These are phyloP conservation scores for Quercus cerris DNA, from an alignment of 306 rosid species.

Conservation along the genomic window DNA sequence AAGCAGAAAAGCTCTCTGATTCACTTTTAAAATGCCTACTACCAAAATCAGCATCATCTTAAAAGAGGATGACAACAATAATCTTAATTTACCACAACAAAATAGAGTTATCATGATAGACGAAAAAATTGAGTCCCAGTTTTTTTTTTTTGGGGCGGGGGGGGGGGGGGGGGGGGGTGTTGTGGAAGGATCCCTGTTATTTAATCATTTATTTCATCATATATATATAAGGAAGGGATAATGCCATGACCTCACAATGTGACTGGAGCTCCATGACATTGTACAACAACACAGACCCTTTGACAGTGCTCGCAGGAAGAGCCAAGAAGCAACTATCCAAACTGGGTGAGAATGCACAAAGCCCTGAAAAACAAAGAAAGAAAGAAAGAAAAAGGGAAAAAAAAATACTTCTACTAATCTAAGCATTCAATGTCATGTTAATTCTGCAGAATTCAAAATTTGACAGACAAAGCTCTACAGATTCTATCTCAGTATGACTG, in stretches of 20 bases:
- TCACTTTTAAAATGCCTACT: neutral
- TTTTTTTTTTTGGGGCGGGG: neutral
- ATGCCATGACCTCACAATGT: constrained; percentile 84
- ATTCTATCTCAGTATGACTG: neutral
- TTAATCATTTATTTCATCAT: constrained; percentile 5
- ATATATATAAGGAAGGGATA: constrained; percentile 16
- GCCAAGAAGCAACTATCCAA: constrained; percentile 86
- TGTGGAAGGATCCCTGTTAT: constrained; percentile 7
- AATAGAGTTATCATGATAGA: neutral
- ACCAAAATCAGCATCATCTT: neutral
- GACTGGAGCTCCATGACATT: constrained; percentile 76
- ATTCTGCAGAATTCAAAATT: constrained; percentile 1
- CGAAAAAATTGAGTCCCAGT: neutral
- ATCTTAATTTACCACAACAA: neutral
- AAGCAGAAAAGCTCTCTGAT: neutral
- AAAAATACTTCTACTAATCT: constrained; percentile 6
- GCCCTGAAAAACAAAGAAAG: constrained; percentile 43
- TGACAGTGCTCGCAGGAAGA: constrained; percentile 81
- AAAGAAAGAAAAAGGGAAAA: neutral
- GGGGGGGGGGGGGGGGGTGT: no score
- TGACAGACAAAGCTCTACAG: neutral
- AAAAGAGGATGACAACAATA: neutral
- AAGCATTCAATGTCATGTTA: neutral
- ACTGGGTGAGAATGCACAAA: constrained; percentile 80
- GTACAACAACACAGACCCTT: constrained; percentile 83